Evolutionary conservation across 306 rosid genomes (phyloP).

Genomic region (Cucumis hystrix): DNA sequence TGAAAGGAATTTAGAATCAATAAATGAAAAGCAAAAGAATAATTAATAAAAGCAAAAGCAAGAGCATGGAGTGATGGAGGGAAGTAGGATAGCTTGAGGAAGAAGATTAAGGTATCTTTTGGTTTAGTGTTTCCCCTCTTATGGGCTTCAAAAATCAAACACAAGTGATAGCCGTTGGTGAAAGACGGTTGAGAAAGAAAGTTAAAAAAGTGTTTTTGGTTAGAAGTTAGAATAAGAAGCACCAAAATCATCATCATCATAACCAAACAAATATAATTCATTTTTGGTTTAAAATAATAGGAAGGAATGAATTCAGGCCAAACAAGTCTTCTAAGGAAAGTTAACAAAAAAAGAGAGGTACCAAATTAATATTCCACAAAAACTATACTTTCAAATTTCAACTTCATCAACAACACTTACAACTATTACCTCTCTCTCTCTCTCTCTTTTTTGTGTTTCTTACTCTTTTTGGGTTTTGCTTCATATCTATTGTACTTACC

Average conservation of each 20-base stretch:
- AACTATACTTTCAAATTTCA: background rate
- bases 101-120: background rate
- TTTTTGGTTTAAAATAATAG: background rate
- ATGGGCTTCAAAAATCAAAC: background rate
- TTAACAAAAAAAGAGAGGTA: background rate
- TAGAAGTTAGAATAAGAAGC: background rate
- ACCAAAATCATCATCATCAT: background rate
- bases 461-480: background rate
- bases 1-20: background rate
- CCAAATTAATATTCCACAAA: background rate
- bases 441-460: background rate
- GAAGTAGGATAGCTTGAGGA: background rate
- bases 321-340: background rate
- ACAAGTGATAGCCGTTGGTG: background rate
- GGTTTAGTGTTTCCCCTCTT: background rate
- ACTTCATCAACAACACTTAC: background rate
- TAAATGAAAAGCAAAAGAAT: background rate
- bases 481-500: background rate
- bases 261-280: background rate
- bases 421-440: too few species aligned
- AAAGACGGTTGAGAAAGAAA: background rate
- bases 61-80: background rate
- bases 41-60: background rate
- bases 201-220: background rate
- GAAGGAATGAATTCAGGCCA: background rate